Percentiles rank a stretch among this genome's conserved stretches.
These are phyloP conservation scores for Astrocystis sublimbata DNA, from an alignment of 495 filamentous ascomycete genomes.

Conservation along the genomic window DNA sequence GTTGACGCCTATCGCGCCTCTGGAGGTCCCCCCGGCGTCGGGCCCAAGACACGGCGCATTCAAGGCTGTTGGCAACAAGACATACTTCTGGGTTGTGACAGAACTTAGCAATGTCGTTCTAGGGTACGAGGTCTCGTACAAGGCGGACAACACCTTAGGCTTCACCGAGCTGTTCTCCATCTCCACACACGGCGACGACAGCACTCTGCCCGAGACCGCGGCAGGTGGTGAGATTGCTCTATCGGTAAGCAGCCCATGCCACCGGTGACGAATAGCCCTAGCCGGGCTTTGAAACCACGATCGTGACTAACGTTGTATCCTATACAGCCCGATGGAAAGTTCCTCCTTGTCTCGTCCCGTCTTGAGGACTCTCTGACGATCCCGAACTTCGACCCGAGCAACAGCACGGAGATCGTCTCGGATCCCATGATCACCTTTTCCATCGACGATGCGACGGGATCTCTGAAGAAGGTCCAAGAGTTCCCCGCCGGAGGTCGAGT, in stretches of 20 bases:
- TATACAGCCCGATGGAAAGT: conserved; percentile 56
- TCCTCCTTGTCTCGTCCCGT: conserved; percentile 65
- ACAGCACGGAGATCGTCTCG: conserved; percentile 46
- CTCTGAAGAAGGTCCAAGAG: conserved; percentile 50
- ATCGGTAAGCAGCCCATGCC: conserved; percentile 49
- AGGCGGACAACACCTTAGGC: conserved; percentile 41
- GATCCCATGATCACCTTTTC: conserved; percentile 49
- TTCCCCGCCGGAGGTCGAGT: conserved; percentile 58
- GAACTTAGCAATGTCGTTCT: conserved; percentile 63
- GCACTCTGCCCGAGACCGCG: conserved; percentile 40
- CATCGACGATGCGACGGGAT: conserved; percentile 50
- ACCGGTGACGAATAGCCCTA: conserved; percentile 2
- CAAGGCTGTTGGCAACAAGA: conserved; percentile 45
- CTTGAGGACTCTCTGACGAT: conserved; percentile 52
- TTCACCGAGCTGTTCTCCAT: conserved; percentile 48
- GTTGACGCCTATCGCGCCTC: conserved; percentile 36
- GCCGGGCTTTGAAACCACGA: background rate
- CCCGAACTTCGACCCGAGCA: conserved; percentile 44
- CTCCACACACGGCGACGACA: conserved; percentile 47
- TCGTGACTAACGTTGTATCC: background rate
- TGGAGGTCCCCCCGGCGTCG: conserved; percentile 46
- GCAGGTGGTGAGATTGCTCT: conserved; percentile 60
- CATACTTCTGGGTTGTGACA: conserved; percentile 61
- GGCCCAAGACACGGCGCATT: conserved; percentile 73
- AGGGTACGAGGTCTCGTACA: conserved; percentile 60